phyloP scores from a whole-genome alignment of 345 rosid genomes.

The Eucalyptus rudis region DNA sequence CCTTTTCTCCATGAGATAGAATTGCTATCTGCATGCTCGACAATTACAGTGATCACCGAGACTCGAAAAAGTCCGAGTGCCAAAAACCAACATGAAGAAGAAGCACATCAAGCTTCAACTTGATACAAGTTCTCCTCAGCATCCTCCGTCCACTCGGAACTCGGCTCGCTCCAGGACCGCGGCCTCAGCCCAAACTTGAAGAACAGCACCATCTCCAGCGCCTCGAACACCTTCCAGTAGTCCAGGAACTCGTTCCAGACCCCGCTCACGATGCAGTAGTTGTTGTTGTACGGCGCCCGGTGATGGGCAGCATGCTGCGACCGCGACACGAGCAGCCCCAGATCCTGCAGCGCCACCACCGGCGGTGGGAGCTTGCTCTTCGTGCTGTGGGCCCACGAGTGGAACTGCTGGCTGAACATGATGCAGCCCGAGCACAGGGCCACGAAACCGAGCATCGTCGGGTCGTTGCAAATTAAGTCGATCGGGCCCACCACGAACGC shows the following conservation, averaged over 20 bases:
- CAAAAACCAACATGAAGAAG: neutral
- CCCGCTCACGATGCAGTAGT: constrained; percentile 88
- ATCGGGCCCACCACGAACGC: constrained; percentile 53
- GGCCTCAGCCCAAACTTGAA: constrained; percentile 51
- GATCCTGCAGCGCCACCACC: constrained; percentile 62
- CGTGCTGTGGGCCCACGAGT: constrained; percentile 93
- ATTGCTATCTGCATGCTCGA: neutral
- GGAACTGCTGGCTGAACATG: constrained; percentile 90
- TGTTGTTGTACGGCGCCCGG: constrained; percentile 68
- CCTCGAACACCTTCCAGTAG: constrained; percentile 44
- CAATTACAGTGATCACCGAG: neutral
- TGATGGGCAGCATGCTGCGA: constrained; percentile 63
- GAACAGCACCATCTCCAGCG: constrained; percentile 61
- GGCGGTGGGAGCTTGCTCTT: constrained; percentile 67
- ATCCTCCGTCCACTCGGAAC: constrained; percentile 57
- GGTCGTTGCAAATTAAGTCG: constrained; percentile 32
- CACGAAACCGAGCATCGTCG: constrained; percentile 43
- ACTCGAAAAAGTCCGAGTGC: neutral
- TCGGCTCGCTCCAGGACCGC: constrained; percentile 77
- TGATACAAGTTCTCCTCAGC: neutral
- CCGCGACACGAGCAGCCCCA: constrained; percentile 59
- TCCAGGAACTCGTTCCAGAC: constrained; percentile 67
- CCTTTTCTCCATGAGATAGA: neutral
- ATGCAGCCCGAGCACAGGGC: constrained; percentile 50
- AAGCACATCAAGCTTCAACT: neutral